Evolutionary conservation across 768 basidiomycete species (phyloP).

Genomic region (Boletus tomentosulus): DNA sequence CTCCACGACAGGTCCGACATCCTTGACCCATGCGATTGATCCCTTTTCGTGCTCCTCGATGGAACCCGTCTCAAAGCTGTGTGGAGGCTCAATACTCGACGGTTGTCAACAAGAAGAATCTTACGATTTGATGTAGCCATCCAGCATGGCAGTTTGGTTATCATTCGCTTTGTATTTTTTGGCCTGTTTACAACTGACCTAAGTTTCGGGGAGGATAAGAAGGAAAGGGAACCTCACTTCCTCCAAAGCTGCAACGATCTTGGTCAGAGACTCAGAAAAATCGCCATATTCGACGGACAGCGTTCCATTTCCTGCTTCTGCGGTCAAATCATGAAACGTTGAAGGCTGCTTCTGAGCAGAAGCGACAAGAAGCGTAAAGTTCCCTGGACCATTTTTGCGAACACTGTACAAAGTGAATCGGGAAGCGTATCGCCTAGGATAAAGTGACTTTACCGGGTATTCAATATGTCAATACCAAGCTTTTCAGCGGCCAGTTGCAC

Average conservation of each 20-base stretch:
- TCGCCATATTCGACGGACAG: constrained; percentile 76
- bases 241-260: constrained; percentile 50
- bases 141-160: constrained; percentile 69
- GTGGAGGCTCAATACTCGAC: background rate
- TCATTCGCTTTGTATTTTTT: constrained; percentile 71
- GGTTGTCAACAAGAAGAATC: constrained; percentile 11
- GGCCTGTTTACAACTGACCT: constrained; percentile 41
- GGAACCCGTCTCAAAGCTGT: constrained; percentile 68
- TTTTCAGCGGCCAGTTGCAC: constrained; percentile 76
- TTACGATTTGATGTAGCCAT: constrained; percentile 75
- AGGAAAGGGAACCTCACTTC: constrained; percentile 41
- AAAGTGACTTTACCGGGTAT: constrained; percentile 58
- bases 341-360: constrained; percentile 48
- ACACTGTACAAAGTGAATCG: constrained; percentile 43
- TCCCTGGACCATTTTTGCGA: constrained; percentile 55
- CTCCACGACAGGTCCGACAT: constrained; percentile 83
- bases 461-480: constrained; percentile 69
- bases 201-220: background rate
- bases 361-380: constrained; percentile 73
- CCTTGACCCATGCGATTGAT: constrained; percentile 80
- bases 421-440: background rate
- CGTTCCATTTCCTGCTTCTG: constrained; percentile 40
- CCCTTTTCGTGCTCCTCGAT: constrained; percentile 77
- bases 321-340: constrained; percentile 44
- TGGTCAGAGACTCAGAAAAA: constrained; percentile 53